Base-by-base conservation (phyloP, 2,329 filamentous ascomycete genomes). In the Neurospora sp. region DNA sequence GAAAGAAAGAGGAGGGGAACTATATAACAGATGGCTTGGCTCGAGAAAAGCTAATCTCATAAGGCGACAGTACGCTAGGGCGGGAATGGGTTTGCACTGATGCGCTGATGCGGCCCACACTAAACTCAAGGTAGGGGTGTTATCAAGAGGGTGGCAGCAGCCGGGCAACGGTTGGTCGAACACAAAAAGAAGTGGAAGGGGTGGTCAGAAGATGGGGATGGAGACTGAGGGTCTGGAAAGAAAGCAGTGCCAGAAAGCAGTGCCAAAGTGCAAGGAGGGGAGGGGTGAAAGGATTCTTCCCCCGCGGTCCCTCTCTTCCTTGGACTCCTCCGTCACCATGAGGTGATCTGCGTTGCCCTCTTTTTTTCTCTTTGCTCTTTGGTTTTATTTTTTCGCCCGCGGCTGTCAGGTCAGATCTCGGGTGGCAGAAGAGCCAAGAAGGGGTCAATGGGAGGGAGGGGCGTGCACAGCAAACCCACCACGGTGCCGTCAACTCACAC, bases 311-410 rank as follows among this genome's bases (percentile, higher is more conserved):
- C 68, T 43, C 46, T 38, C 38, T 43, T 62, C 28, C 52, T 17
- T 38, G 66, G 38, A 70, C 69, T 70, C 42, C 73, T 69, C 69
- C 71, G 72, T 74, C 73, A 74, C 72, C 36, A 40, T 66, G 71
- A 73, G 73, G 52, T 62, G 52, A 62, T 62, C 52, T 62, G 52
- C 52, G 8, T 62, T 33, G 28, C 52, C 68, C 38, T 40, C 58
- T 42, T 69, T 43, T 38, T 66, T 38, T 4, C 17, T 36, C 33
- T 19, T 19, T 33, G 28, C 52, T 36, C 52, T 62, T 33, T n/a
- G 52, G 52, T 7, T 33, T 58, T 9, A 33, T 58, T 33, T 8
- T 58, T 62, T 62, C 28, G 52, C 52, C 28, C 52, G 52, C 52
- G 52, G 52, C 13, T 33, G 52, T 36, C 28, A 33, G 52, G 52